These are phyloP conservation scores for Chenopodium album DNA, from an alignment of 148 eudicot species.

Conservation along the genomic window DNA sequence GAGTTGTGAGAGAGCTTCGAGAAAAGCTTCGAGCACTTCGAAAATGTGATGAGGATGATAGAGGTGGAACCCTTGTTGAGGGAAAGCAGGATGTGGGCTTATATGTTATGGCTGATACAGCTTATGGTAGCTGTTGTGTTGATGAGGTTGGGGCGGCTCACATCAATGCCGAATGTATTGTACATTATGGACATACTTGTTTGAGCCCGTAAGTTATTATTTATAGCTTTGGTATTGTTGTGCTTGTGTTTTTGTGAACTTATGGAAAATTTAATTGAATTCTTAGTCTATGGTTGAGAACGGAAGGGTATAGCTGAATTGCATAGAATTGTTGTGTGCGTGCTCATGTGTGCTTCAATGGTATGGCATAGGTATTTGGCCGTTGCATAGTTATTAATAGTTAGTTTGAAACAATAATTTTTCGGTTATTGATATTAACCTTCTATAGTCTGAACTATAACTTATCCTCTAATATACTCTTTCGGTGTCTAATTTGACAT, in stretches of 20 bases:
- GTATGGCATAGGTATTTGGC: neutral
- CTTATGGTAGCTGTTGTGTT: constrained; percentile 92
- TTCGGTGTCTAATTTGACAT: neutral
- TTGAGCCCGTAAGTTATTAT: constrained; percentile 76
- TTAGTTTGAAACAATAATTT: neutral
- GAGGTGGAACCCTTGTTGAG: constrained; percentile 24
- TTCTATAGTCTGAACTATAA: neutral
- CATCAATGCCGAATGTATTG: constrained; percentile 76
- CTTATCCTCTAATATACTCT: neutral
- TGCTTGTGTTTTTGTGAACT: neutral
- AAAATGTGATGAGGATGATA: constrained; percentile 17
- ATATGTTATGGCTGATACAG: constrained; percentile 94
- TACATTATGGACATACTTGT: constrained; percentile 94
- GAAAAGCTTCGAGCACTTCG: constrained; percentile 41
- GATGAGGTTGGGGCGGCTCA: constrained; percentile 98
- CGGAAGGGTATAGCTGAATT: neutral
- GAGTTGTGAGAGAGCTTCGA: constrained; percentile 58
- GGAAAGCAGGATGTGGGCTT: constrained; percentile 51
- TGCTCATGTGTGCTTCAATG: neutral
- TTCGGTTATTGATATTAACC: neutral
- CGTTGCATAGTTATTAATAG: neutral
- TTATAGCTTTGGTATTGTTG: neutral
- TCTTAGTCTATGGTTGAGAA: neutral
- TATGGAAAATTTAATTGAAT: neutral
- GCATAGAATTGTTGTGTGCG: neutral